phyloP scores from a whole-genome alignment of 192 early-diverging fungal genomes.

The Coemansia sp. region DNA sequence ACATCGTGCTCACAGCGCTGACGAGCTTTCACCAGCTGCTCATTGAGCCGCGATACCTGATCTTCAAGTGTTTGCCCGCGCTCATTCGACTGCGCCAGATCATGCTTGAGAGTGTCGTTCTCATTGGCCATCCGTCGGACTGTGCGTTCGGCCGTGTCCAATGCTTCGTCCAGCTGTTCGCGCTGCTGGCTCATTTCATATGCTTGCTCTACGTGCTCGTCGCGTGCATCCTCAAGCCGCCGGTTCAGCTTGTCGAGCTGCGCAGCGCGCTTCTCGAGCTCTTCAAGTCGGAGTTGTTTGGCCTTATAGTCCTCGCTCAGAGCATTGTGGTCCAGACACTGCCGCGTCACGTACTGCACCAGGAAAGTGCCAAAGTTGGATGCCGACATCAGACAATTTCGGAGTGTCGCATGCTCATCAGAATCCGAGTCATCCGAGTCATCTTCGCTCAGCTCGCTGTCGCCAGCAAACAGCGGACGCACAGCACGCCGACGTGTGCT shows the following conservation, averaged over 20 bases:
- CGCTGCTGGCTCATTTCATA: slow-evolving; percentile 40
- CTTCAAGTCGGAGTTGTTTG: slow-evolving; percentile 19
- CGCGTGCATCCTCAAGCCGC: slow-evolving; percentile 39
- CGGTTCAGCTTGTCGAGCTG: slow-evolving; percentile 29
- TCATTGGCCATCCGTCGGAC: slow-evolving; percentile 48
- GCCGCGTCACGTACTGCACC: slow-evolving; percentile 51
- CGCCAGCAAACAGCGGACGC: slow-evolving; percentile 24
- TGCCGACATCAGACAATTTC: slow-evolving; percentile 41
- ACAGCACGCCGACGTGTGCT: slow-evolving; percentile 43
- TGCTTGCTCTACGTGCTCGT: slow-evolving; percentile 26
- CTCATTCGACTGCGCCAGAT: slow-evolving; percentile 56
- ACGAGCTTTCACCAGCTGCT: slow-evolving; percentile 54
- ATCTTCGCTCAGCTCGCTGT: slow-evolving; percentile 28
- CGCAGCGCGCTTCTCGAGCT: slow-evolving; percentile 24
- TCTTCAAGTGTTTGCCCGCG: slow-evolving; percentile 62
- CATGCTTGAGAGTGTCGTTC: slow-evolving; percentile 58
- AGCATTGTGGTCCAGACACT: slow-evolving; percentile 37
- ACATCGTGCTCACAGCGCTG: slow-evolving; percentile 67
- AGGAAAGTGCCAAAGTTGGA: slow-evolving; percentile 49
- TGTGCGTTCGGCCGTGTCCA: slow-evolving; percentile 22
- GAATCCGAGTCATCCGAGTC: slow-evolving; percentile 20
- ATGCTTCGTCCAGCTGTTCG: slow-evolving; percentile 25
- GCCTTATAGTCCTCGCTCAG: slow-evolving; percentile 34
- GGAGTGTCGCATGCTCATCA: slow-evolving; percentile 34
- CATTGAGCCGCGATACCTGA: slow-evolving; percentile 23